Conservation (phyloP, 306 rosid genomes). For the Heteromeles arbutifolia region DNA sequence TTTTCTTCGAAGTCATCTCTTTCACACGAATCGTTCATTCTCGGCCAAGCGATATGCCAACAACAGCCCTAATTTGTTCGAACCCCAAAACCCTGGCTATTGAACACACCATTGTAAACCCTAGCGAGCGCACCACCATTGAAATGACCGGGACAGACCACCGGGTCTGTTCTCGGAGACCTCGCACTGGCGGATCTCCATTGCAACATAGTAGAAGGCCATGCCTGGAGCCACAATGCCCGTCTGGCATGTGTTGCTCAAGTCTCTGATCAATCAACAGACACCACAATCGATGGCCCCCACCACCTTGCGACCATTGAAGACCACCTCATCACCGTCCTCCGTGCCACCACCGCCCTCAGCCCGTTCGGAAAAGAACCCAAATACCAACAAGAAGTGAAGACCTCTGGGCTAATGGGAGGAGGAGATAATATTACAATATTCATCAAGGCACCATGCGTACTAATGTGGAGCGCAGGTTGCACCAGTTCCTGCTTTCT, state of each 20-base stretch:
- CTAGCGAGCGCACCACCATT: constrained; percentile 37
- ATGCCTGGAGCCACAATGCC: constrained; percentile 69
- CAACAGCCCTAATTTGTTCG: constrained; percentile 4
- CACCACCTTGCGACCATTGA: constrained; percentile 40
- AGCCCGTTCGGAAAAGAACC: constrained; percentile 2
- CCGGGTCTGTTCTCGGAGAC: constrained; percentile 61
- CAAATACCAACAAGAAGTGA: constrained; percentile 28
- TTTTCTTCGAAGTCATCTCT: too few species aligned
- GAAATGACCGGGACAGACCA: constrained; percentile 54
- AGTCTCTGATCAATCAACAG: constrained; percentile 54
- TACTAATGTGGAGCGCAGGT: constrained; percentile 50
- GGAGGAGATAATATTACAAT: neutral
- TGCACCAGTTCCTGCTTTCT: constrained; percentile 63
- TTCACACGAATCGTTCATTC: too few species aligned
- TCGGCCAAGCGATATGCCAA: constrained; percentile 22
- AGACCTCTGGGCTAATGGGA: constrained; percentile 30
- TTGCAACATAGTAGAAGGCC: constrained; percentile 60
- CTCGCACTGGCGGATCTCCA: constrained; percentile 55
- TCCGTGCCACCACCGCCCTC: constrained; percentile 30
- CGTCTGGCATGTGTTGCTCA: constrained; percentile 56
- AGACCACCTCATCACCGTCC: constrained; percentile 48
- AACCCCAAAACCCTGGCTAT: neutral
- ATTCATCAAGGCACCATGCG: constrained; percentile 26
- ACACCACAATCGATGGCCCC: constrained; percentile 44
- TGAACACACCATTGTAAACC: neutral